Percentiles rank a stretch among this genome's conserved stretches.
Evolutionary conservation across 495 filamentous ascomycete genomes (phyloP).

Genomic region (Podospora fimiseda): DNA sequence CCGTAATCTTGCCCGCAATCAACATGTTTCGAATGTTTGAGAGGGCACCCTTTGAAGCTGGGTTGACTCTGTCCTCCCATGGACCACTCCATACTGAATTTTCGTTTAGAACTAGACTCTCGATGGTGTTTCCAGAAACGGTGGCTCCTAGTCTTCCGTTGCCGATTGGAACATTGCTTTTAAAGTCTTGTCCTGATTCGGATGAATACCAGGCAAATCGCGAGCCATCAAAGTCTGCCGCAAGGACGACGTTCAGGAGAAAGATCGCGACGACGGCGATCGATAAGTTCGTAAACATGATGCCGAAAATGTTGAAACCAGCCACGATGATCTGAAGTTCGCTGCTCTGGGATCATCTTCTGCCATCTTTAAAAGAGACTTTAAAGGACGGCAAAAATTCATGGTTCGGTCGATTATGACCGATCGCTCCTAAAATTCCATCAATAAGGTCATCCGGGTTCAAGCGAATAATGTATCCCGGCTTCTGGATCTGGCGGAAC

Average conservation of each 20-base stretch:
- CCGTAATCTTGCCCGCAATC: slow-evolving; percentile 31
- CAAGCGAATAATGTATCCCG: too few species aligned
- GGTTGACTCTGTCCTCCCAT: slow-evolving; percentile 40
- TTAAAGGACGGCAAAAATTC: too few species aligned
- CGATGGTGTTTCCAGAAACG: slow-evolving; percentile 41
- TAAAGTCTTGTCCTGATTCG: slow-evolving; percentile 1
- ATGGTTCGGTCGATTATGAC: too few species aligned
- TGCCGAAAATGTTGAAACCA: too few species aligned
- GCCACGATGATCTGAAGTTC: too few species aligned
- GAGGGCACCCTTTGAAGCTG: slow-evolving; percentile 29
- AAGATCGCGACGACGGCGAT: too few species aligned
- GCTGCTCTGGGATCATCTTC: too few species aligned
- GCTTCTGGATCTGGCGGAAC: too few species aligned
- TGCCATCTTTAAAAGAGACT: too few species aligned
- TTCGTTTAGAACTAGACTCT: slow-evolving; percentile 48
- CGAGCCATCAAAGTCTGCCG: slow-evolving; percentile 1
- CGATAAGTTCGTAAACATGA: too few species aligned
- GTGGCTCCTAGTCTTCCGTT: slow-evolving; percentile 49
- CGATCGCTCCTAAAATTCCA: too few species aligned
- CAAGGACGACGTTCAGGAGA: not conserved
- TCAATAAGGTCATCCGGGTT: too few species aligned
- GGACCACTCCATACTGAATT: slow-evolving; percentile 50
- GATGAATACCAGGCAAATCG: slow-evolving; percentile 9
- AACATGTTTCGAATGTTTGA: slow-evolving; percentile 37
- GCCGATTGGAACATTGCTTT: slow-evolving; percentile 30